A percentile compares a stretch with the other conserved stretches of the same genome.
These are phyloP conservation scores for Pisolithus albus DNA, from an alignment of 768 basidiomycete species.

Conservation along the genomic window DNA sequence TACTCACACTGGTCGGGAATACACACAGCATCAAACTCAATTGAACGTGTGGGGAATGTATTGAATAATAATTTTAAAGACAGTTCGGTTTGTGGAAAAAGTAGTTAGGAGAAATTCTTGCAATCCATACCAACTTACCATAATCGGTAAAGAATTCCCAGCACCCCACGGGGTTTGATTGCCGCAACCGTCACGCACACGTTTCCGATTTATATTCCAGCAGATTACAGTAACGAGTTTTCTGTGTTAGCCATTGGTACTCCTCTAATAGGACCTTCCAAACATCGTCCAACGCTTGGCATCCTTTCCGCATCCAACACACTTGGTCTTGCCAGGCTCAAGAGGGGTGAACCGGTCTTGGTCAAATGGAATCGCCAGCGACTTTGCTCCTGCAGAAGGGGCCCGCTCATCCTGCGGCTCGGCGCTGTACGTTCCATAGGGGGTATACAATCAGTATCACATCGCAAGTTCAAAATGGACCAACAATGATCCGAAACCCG, in stretches of 20 bases:
- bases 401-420: slow-evolving; percentile 92
- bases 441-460: slow-evolving; percentile 1
- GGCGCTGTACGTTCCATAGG: slow-evolving; percentile 39
- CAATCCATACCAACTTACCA: not conserved
- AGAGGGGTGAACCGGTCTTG: slow-evolving; percentile 77
- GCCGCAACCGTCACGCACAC: too few relatives aligned
- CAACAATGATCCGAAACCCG: not conserved
- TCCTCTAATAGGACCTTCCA: slow-evolving; percentile 70
- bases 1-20: too few relatives aligned
- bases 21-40: too few relatives aligned
- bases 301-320: slow-evolving; percentile 78
- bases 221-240: too few relatives aligned
- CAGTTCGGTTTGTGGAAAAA: too few relatives aligned
- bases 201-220: too few relatives aligned
- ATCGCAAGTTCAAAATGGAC: not conserved
- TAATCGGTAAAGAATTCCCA: not conserved
- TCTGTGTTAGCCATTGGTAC: too few relatives aligned
- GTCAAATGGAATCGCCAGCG: slow-evolving; percentile 93
- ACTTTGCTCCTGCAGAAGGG: slow-evolving; percentile 96
- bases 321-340: slow-evolving; percentile 80
- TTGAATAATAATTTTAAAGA: too few relatives aligned
- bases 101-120: too few relatives aligned
- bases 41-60: too few relatives aligned
- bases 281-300: slow-evolving; percentile 98
- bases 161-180: not conserved